phyloP scores from a whole-genome alignment of 1,139 yeast genomes.

The Pichia sp. region DNA sequence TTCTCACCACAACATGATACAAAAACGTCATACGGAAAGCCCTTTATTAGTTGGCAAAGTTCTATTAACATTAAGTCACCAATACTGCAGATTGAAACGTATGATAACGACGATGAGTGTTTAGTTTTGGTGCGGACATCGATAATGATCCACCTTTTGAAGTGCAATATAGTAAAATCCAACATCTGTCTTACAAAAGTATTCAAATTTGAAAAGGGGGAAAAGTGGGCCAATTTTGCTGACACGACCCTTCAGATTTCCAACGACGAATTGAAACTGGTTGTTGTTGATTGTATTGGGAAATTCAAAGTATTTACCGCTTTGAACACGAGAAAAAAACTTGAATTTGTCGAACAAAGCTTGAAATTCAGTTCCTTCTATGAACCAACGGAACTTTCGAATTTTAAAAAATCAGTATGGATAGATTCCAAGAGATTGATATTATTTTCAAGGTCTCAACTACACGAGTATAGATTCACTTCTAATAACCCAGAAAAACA shows the following conservation, averaged over 20 bases:
- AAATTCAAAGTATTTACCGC: conserved; percentile 37
- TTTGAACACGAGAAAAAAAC: background rate
- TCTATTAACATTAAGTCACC: background rate
- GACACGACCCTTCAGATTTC: conserved; percentile 11
- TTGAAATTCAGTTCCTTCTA: conserved; percentile 24
- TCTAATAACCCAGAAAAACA: conserved; percentile 10
- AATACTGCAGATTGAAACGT: conserved; percentile 2
- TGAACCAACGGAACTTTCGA: conserved; percentile 45
- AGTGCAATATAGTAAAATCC: background rate
- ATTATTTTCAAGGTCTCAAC: conserved; percentile 37
- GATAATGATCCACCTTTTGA: conserved; percentile 1
- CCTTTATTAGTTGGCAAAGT: background rate
- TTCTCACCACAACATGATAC: too few relatives aligned
- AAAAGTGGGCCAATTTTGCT: conserved; percentile 11
- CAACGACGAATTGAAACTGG: conserved; percentile 29
- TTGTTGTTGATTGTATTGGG: conserved; percentile 45
- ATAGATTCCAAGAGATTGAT: conserved; percentile 29
- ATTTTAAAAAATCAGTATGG: conserved; percentile 49
- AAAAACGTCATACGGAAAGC: too few relatives aligned
- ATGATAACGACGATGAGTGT: background rate
- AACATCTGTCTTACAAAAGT: background rate
- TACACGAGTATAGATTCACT: conserved; percentile 28
- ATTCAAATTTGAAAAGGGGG: conserved; percentile 2
- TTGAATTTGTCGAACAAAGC: background rate
- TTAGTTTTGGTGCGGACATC: conserved; percentile 1